Conservation (phyloP, 2,329 filamentous ascomycete species). For the Apiospora pterosperma region DNA sequence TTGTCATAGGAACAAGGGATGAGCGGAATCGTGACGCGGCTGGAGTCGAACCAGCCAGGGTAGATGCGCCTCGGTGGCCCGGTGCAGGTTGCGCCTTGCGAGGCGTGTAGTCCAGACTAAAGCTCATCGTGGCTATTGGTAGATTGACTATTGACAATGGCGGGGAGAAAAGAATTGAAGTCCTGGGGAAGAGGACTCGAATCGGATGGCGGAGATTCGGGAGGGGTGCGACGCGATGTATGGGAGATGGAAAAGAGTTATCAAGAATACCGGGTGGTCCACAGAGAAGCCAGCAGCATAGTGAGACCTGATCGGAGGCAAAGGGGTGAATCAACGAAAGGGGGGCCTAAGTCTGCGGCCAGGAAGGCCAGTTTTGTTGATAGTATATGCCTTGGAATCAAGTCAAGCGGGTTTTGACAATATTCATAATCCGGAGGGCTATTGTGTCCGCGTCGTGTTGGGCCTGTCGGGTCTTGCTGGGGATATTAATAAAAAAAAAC, state of each 20-base stretch:
- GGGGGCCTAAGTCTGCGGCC: neutral
- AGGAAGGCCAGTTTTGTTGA: neutral
- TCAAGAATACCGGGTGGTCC: conserved; percentile 1
- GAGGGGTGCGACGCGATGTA: conserved; percentile 14
- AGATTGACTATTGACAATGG: conserved; percentile 7
- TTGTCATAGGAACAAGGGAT: conserved; percentile 28
- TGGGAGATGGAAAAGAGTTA: conserved; percentile 7
- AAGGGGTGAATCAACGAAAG: neutral
- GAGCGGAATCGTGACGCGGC: conserved; percentile 26
- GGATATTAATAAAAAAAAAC: neutral
- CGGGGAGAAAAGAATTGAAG: neutral
- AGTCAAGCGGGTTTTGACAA: neutral
- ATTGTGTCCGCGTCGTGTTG: neutral
- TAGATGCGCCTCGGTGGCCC: conserved; percentile 26
- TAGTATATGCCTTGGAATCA: neutral
- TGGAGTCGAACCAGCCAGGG: conserved; percentile 19
- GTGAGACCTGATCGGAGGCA: neutral
- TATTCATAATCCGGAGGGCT: neutral
- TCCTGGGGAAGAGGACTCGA: conserved; percentile 3
- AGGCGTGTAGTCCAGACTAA: conserved; percentile 16
- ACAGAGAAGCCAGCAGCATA: neutral
- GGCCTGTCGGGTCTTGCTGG: neutral
- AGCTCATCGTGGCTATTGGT: conserved; percentile 21
- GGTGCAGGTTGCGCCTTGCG: conserved; percentile 24
- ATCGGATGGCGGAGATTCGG: neutral